Conservation (phyloP, 2,329 filamentous ascomycete genomes). For the Clonostachys rosea region DNA sequence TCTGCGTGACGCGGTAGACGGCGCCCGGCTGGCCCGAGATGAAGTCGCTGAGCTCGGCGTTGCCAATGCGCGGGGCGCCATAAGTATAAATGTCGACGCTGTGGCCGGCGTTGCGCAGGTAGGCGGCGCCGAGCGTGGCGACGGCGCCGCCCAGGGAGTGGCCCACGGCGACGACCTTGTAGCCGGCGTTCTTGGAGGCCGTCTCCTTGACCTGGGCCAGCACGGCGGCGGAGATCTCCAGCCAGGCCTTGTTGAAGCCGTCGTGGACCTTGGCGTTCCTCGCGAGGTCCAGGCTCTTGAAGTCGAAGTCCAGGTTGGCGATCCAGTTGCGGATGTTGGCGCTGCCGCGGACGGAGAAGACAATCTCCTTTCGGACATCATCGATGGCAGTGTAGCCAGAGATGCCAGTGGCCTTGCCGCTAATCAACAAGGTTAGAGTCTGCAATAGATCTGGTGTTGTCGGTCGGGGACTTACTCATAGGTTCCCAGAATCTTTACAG, state of each 20-base stretch:
- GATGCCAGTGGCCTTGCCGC: constrained; percentile 35
- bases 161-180: constrained; percentile 54
- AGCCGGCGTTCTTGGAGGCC: constrained; percentile 39
- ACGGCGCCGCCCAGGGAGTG: constrained; percentile 67
- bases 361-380: constrained; percentile 42
- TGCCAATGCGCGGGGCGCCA: constrained; percentile 63
- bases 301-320: constrained; percentile 37
- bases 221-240: constrained; percentile 39
- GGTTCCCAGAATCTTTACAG: constrained; percentile 35
- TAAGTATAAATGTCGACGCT: constrained; percentile 57
- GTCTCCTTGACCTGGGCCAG: constrained; percentile 37
- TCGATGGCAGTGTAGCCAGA: constrained; percentile 49
- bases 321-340: constrained; percentile 57
- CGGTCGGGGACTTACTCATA: constrained; percentile 25
- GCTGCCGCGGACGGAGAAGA: constrained; percentile 57
- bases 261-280: constrained; percentile 45
- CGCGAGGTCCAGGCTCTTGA: constrained; percentile 17
- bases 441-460: neutral
- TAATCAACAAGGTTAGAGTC: constrained; percentile 8
- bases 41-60: constrained; percentile 46
- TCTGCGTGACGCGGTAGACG: constrained; percentile 63
- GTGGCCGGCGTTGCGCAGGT: constrained; percentile 44
- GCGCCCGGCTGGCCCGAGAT: constrained; percentile 45
- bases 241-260: constrained; percentile 58
- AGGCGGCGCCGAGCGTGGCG: constrained; percentile 52